Evolutionary conservation across 148 eudicot genomes (phyloP).

Genomic region (Rhododendron griersonianum): DNA sequence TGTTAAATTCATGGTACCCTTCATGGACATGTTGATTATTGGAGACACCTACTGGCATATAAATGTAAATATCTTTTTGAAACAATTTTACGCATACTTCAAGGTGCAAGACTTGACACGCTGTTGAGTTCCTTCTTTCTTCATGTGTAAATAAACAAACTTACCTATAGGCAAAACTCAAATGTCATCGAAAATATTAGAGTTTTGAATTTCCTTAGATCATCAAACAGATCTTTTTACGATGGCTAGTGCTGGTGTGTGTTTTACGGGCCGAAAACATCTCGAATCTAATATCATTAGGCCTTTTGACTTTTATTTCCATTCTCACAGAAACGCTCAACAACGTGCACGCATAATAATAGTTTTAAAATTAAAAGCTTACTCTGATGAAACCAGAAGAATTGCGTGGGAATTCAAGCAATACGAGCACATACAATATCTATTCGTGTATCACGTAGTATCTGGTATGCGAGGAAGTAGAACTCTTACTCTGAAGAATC

Average conservation of each 20-base stretch:
- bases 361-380: background rate
- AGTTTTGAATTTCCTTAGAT: background rate
- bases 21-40: background rate
- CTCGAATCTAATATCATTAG: background rate
- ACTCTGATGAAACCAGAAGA: background rate
- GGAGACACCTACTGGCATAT: background rate
- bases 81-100: background rate
- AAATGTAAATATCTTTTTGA: background rate
- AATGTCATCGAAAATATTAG: background rate
- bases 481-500: conserved; percentile 21
- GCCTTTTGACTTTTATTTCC: background rate
- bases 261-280: background rate
- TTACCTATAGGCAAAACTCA: background rate
- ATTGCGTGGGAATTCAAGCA: background rate
- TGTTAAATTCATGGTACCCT: background rate
- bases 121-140: background rate
- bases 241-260: background rate
- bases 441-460: background rate
- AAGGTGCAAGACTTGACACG: background rate
- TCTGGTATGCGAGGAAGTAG: background rate
- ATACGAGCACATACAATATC: background rate
- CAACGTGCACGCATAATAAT: background rate
- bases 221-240: background rate
- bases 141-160: background rate
- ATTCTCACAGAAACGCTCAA: background rate